Evolutionary conservation across 2,329 filamentous ascomycete genomes (phyloP), one percentile per base, ranked within the genome.

Genomic region (Xylogone sp.): DNA sequence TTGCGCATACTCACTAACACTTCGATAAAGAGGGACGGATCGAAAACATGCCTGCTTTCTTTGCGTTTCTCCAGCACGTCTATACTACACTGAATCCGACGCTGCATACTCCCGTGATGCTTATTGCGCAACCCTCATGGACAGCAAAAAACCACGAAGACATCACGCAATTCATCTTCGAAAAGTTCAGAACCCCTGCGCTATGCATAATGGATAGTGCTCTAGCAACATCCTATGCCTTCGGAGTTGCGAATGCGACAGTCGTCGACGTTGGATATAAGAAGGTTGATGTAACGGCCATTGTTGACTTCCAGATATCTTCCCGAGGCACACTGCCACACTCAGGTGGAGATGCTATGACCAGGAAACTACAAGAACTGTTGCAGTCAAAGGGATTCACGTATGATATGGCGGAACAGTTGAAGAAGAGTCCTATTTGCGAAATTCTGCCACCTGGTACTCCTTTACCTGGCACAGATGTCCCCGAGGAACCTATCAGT

Each of bases 111-210:
- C 92, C 94, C 2, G 90, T 99, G 58, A 79, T 97, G 68, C 82
- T 99, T 56, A 87, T 97, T 70, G 82, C 88, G 7, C 89, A 96
- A 60, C 92, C 94, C 3, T 86, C 86, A 60, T 99, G 94, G 93
- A 91, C 90, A 3, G 83, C 88, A 8, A 86, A 87, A 56, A 91
- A 97, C 69, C 87, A 87, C 66, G 93, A 97, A 71, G 82, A 81
- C 39, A 86, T 99, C 59, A 88, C 92, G 13, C 90, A 94, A 56
- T 99, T 96, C 75, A 83, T 97, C 58, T 99, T 99, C 64, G 94
- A 99, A 71, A 95, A 94, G 71, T 96, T 96, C 66, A 94, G 93
- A 73, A 94, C 90, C 0, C 94, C 94, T 0, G 91, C 90, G 0
- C 87, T 99, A 48, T 92, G 88, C 61, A 79, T 97, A 56, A 87